phyloP scores from a whole-genome alignment of 148 eudicot genomes.

The Rhododendron simsii region DNA sequence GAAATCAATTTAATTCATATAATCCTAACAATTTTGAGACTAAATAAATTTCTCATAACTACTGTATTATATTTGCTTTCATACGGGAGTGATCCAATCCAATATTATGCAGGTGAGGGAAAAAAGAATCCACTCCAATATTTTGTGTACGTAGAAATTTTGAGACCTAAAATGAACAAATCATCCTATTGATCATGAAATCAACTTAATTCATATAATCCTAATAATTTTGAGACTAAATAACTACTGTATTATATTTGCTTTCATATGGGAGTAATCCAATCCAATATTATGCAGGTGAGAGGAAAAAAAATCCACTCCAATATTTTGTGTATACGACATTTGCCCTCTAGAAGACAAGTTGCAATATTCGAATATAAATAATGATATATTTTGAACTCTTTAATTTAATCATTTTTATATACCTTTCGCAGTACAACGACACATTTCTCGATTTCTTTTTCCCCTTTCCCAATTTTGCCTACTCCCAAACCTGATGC shows the following conservation, averaged over 20 bases:
- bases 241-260: too few relatives aligned
- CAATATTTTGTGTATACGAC: not conserved
- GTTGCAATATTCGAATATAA: not conserved
- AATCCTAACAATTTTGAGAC: not conserved
- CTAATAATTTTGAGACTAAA: not conserved
- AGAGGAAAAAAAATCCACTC: not conserved
- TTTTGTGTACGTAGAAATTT: not conserved
- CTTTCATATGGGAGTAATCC: not conserved
- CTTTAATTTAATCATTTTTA: not conserved
- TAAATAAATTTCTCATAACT: not conserved
- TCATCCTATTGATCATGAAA: too few relatives aligned
- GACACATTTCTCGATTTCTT: constrained; percentile 4
- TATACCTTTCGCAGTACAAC: constrained; percentile 15
- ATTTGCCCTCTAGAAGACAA: not conserved
- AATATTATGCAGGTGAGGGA: not conserved
- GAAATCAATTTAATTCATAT: not conserved
- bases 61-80: not conserved
- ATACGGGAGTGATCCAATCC: not conserved
- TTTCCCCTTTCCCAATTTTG: constrained; percentile 3
- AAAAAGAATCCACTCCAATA: not conserved
- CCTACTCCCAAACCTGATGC: constrained; percentile 12
- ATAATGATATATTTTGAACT: not conserved
- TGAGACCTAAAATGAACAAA: too few relatives aligned
- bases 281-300: not conserved
- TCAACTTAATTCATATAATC: not conserved